Evolutionary conservation across 2,329 filamentous ascomycete genomes (phyloP), one percentile per base, ranked within the genome.

Genomic region (Zopfia rhizophila): DNA sequence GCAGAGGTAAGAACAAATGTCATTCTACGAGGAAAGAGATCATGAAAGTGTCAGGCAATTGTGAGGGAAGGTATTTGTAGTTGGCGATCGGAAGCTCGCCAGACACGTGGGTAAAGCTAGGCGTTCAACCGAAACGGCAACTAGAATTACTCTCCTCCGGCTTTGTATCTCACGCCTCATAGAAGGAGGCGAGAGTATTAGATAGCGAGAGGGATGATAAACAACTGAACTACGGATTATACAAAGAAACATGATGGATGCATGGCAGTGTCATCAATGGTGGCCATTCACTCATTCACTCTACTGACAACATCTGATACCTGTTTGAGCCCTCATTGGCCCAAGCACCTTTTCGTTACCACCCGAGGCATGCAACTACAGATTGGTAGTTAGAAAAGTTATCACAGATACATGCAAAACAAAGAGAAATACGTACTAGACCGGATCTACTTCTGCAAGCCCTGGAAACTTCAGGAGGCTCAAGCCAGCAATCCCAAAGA

Each of bases 401-500:
- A 43, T 58, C 28, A 63, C 53, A 18, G 10, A 30, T 22, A 22
- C 13, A 7, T 17, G 11, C 4, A 24, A 17, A 21, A 32, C 4
- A 12, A 24, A 44, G n/a, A 24, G 17, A 29, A n/a, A 7, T 8
- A 73, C 77, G 77, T 76, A 89, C 86, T 97, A 99, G 31, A 90
- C 84, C 22, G 94, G 90, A 70, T 99, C 90, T 39, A 99, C 87
- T 49, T 88, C 85, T 60, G 88, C 82, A 30, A 97, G 74, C 1
- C 86, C 90, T 5, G 88, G 84, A 63, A 89, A 90, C 8, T 85
- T 85, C 19, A 97, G 75, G 44, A 99, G 80, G 68, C 91, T 96
- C 57, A 99, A 75, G 2, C 94, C 94, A 14, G 92, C 89, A 54
- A 97, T 75, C 17, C 90, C 91, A 70, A 99, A 99, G 40, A 86